Evolutionary conservation across 108 stramenopile species (phyloP).

Genomic region (Cyclotella distinguenda): DNA sequence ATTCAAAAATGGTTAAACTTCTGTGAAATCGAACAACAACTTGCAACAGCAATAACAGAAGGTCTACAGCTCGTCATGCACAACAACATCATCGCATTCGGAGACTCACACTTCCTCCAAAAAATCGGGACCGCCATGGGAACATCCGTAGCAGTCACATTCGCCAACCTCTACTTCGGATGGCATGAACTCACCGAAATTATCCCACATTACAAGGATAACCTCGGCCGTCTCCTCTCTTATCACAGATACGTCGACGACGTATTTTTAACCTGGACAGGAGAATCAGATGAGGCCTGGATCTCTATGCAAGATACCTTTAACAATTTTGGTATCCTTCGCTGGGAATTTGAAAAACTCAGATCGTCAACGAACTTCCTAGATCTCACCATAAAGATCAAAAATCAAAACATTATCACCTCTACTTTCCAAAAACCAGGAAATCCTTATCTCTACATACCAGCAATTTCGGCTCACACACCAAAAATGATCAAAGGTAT

Average conservation of each 20-base stretch:
- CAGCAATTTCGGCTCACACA: slow-evolving; percentile 24
- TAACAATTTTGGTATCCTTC: background rate
- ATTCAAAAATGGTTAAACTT: too few species aligned
- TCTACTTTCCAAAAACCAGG: slow-evolving; percentile 13
- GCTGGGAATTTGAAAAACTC: slow-evolving; percentile 9
- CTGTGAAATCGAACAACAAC: too few species aligned
- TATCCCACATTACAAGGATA: too few species aligned
- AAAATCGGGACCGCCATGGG: slow-evolving; percentile 16
- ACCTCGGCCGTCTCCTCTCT: too few species aligned
- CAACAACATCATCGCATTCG: slow-evolving; percentile 23
- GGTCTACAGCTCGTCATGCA: slow-evolving; percentile 29
- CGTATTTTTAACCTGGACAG: too few species aligned
- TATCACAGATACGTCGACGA: too few species aligned
- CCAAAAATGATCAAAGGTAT: slow-evolving; percentile 9
- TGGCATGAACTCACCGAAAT: too few species aligned
- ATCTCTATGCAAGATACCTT: background rate
- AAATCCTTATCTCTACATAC: slow-evolving; percentile 32
- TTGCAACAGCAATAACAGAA: too few species aligned
- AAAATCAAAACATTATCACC: background rate
- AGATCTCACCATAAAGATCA: slow-evolving; percentile 18
- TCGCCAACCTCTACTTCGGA: slow-evolving; percentile 10
- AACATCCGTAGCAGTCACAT: slow-evolving; percentile 7
- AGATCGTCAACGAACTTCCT: slow-evolving; percentile 9
- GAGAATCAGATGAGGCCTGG: too few species aligned
- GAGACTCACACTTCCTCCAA: slow-evolving; percentile 10